Percentiles rank a stretch among this genome's conserved stretches.
phyloP scores from a whole-genome alignment of 441 rosid genomes.

The Syzygium syzygioides region DNA sequence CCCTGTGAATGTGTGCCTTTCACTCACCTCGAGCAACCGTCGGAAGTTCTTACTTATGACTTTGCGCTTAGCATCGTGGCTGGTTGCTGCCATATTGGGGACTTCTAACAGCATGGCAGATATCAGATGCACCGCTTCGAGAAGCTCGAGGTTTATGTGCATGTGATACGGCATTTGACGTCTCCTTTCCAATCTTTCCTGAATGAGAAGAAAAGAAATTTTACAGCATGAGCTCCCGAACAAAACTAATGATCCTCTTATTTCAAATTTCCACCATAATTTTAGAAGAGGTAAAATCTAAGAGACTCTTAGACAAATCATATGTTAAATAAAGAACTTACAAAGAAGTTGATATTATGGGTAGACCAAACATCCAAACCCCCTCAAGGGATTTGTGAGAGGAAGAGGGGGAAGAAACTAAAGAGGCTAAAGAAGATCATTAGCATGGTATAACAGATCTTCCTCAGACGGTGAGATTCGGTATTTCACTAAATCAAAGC shows the following conservation, averaged over 20 bases:
- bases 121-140: constrained; percentile 65
- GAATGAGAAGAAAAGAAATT: neutral
- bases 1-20: constrained; percentile 67
- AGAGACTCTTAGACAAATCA: neutral
- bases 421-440: neutral
- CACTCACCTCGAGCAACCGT: constrained; percentile 55
- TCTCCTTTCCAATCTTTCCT: constrained; percentile 77
- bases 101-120: constrained; percentile 84
- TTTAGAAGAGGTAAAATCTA: neutral
- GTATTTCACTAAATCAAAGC: neutral
- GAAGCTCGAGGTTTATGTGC: constrained; percentile 83
- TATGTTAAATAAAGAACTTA: neutral
- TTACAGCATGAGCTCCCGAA: neutral
- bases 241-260: neutral
- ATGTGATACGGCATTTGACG: constrained; percentile 84
- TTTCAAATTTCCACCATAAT: neutral
- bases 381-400: neutral
- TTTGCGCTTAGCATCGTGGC: constrained; percentile 43
- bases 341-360: neutral
- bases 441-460: neutral
- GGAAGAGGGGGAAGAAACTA: neutral
- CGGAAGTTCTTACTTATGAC: constrained; percentile 72
- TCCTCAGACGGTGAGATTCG: neutral
- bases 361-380: neutral
- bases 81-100: constrained; percentile 72